Conservation (phyloP, 2,329 filamentous ascomycete species). For the Epichloe bromicola region DNA sequence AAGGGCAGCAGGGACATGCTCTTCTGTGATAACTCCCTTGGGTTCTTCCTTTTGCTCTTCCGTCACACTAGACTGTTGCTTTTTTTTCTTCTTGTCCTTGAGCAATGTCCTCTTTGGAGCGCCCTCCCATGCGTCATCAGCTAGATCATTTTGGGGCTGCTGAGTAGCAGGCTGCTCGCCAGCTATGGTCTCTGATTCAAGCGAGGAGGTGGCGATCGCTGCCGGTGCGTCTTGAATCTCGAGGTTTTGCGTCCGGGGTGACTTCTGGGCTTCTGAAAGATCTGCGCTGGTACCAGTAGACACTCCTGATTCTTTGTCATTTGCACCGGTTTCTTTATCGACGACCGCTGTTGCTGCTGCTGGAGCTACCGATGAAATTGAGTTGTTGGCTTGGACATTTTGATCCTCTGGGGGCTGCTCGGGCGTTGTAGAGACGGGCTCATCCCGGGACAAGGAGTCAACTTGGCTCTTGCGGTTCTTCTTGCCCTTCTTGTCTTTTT, state of each 20-base stretch:
- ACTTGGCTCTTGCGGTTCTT: slow-evolving; percentile 6
- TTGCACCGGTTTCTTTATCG: neutral
- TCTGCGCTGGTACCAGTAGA: neutral
- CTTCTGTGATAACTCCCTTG: neutral
- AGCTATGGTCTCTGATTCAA: neutral
- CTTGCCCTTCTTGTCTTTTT: slow-evolving; percentile 12
- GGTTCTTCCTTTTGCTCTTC: neutral
- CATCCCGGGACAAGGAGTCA: slow-evolving; percentile 1
- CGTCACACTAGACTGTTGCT: neutral
- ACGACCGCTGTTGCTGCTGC: neutral
- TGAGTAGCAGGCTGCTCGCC: neutral
- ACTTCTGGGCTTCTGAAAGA: neutral
- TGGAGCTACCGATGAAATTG: neutral
- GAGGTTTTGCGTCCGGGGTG: neutral
- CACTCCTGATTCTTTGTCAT: neutral
- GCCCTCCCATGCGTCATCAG: neutral
- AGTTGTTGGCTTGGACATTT: neutral
- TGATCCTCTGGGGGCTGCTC: neutral
- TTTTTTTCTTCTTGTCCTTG: slow-evolving; percentile 16
- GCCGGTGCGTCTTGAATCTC: neutral
- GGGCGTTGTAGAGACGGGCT: neutral
- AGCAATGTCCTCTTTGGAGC: slow-evolving; percentile 10
- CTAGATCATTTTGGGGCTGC: neutral
- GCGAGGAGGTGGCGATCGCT: neutral
- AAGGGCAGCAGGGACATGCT: neutral